Percentiles rank a stretch among this genome's conserved stretches.
These are phyloP conservation scores for Apiosordaria backusii DNA, from an alignment of 495 filamentous ascomycete genomes.

Conservation along the genomic window DNA sequence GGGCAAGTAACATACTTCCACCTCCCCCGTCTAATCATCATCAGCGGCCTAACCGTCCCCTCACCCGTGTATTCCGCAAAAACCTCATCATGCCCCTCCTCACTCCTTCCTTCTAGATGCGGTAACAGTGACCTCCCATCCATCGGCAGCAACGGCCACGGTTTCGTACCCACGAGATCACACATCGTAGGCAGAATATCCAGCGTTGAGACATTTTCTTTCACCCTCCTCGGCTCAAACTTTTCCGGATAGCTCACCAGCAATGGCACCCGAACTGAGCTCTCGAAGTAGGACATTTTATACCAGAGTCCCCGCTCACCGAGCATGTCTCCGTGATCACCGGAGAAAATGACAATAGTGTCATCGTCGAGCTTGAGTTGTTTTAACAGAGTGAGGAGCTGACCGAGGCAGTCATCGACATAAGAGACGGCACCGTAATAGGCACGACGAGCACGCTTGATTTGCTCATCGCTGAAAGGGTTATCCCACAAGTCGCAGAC, in stretches of 20 bases:
- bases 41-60: conserved; percentile 77
- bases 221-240: conserved; percentile 65
- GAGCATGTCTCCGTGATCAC: conserved; percentile 91
- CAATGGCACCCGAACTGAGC: conserved; percentile 76
- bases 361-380: conserved; percentile 71
- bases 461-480: conserved; percentile 72
- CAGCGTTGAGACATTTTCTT: conserved; percentile 76
- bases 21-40: conserved; percentile 80
- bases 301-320: conserved; percentile 89
- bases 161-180: conserved; percentile 65
- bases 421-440: conserved; percentile 89
- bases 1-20: conserved; percentile 85
- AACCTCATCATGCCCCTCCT: conserved; percentile 60
- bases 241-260: conserved; percentile 66
- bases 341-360: conserved; percentile 82
- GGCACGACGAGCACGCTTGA: conserved; percentile 72
- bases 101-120: conserved; percentile 59
- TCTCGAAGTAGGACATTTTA: conserved; percentile 91
- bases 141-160: conserved; percentile 63
- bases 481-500: conserved; percentile 77
- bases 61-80: conserved; percentile 89
- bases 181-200: conserved; percentile 83
- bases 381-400: conserved; percentile 67
- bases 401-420: conserved; percentile 82
- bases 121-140: conserved; percentile 73